Conservation (phyloP, 139 green algal genomes). For the Chlamydomonas schloesseri region DNA sequence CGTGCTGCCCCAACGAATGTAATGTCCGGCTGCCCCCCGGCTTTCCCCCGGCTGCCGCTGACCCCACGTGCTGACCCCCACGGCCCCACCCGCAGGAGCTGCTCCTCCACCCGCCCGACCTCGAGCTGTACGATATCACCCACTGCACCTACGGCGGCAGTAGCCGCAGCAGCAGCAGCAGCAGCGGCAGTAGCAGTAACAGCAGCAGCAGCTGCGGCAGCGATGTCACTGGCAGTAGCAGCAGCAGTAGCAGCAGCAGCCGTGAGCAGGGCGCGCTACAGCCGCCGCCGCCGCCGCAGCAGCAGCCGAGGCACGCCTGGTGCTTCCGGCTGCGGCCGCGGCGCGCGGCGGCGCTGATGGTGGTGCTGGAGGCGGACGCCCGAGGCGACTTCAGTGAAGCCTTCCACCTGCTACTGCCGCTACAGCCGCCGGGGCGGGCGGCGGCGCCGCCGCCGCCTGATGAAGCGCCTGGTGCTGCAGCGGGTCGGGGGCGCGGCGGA, state of each 20-base stretch:
- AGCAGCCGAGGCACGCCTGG: neutral
- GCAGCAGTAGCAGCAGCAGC: neutral
- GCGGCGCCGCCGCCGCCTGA: neutral
- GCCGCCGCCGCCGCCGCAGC: neutral
- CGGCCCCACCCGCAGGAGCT: neutral
- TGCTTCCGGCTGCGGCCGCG: constrained; percentile 2
- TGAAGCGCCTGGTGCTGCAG: neutral
- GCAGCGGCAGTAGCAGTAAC: neutral
- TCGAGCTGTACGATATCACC: constrained; percentile 22
- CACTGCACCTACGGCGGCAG: neutral
- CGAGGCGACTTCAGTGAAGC: neutral
- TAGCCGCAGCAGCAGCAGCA: neutral
- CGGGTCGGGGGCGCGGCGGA: neutral
- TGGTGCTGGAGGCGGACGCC: constrained; percentile 8
- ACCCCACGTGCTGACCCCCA: neutral
- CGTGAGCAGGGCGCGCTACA: neutral
- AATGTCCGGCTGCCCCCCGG: no score
- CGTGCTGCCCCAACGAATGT: no score
- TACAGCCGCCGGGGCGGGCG: neutral
- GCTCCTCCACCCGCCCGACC: neutral
- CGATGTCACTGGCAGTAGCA: neutral
- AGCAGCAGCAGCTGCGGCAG: neutral
- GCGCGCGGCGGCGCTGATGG: neutral
- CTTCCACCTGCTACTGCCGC: neutral
- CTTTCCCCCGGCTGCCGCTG: neutral